These are phyloP conservation scores for Xylariaceae sp. DNA, from an alignment of 2,329 filamentous ascomycete genomes.

Conservation along the genomic window DNA sequence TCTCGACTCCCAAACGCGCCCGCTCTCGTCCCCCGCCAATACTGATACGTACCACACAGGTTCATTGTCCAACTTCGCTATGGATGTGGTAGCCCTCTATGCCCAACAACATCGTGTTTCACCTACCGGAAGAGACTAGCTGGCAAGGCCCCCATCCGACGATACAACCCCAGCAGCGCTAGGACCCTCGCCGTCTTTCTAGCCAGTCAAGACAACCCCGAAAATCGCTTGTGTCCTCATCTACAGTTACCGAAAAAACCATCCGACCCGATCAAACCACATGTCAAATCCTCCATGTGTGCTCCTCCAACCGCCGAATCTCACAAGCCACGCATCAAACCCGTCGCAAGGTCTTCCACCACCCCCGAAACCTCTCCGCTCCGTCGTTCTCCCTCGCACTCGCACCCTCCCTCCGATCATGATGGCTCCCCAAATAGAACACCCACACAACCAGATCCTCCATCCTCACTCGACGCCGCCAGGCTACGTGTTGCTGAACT, in stretches of 20 bases:
- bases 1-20: slow-evolving; percentile 2
- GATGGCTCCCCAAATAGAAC: slow-evolving; percentile 1
- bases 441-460: too few relatives aligned
- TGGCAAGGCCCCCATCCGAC: slow-evolving; percentile 65
- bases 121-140: slow-evolving; percentile 68
- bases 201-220: slow-evolving; percentile 74
- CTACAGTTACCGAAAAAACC: slow-evolving; percentile 41
- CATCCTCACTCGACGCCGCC: neutral
- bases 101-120: slow-evolving; percentile 74
- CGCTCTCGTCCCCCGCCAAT: neutral
- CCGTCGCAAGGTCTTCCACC: slow-evolving; percentile 3
- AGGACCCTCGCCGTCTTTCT: slow-evolving; percentile 76
- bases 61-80: slow-evolving; percentile 79
- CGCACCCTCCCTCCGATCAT: neutral
- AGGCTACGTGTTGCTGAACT: slow-evolving; percentile 43
- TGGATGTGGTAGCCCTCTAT: slow-evolving; percentile 68
- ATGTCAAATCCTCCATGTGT: slow-evolving; percentile 42
- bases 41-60: slow-evolving; percentile 40
- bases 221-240: slow-evolving; percentile 61
- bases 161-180: slow-evolving; percentile 78
- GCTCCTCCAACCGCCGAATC: slow-evolving; percentile 21
- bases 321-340: slow-evolving; percentile 13
- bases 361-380: slow-evolving; percentile 1
- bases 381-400: slow-evolving; percentile 2
- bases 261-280: slow-evolving; percentile 43